Evolutionary conservation across 768 basidiomycete species (phyloP), one percentile per base, ranked within the genome.

Genomic region (Lentinula sp.): DNA sequence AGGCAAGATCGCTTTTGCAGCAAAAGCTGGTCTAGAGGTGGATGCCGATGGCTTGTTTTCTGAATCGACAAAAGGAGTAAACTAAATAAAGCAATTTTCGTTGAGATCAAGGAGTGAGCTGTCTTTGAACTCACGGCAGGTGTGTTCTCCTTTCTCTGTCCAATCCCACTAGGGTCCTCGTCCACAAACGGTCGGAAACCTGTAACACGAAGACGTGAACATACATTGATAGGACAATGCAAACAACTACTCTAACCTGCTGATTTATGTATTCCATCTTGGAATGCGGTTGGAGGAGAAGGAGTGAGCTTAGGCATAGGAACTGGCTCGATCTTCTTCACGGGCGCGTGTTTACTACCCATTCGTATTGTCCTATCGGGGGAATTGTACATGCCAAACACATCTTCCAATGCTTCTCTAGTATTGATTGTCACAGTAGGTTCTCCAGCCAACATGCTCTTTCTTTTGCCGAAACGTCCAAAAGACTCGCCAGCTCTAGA

Each of bases 351-450:
- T 68, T 89, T 90, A 65, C 85, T 88, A 23, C 89, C 88, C 4
- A 83, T 70, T 55, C 81, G 84, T 49, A 79, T 78, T 0, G 87
- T 87, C 74, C 86, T 91, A 63, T 91, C 90, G 2, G 91, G 91
- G 8, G 90, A 92, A 70, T 97, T 96, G 70, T 95, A 98, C 89
- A 98, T 94, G 57, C 88, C 89, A 74, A 95, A 94, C 45, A 98
- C 93, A 68, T 98, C 94, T 11, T 85, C 90, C 37, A 97, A 80
- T 3, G 97, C 97, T 64, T 93, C 92, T 71, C 94, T 95, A 32
- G 97, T 99, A 70, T 97, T 97, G 66, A 98, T 93, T 0, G 97
- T 99, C 5, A 98, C 88, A 0, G 92, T 93, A 4, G 91, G 90
- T 70, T 93, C 91, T 15, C 72, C 74, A 61, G 75, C 69, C 43